These are phyloP conservation scores for Daldinia vernicosa DNA, from an alignment of 495 filamentous ascomycete species.

Conservation along the genomic window DNA sequence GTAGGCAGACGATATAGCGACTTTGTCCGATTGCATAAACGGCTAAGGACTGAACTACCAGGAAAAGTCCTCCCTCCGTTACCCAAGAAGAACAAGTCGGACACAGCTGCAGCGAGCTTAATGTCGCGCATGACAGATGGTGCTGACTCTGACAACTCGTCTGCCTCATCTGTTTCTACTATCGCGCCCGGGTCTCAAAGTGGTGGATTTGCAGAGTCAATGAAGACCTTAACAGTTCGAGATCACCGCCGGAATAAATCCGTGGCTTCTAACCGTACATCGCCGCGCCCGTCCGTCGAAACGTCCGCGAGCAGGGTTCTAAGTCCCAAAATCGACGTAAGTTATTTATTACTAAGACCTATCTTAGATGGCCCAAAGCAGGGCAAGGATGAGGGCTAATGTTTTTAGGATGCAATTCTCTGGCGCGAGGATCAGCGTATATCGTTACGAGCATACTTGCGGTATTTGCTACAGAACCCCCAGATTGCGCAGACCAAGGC, in stretches of 20 bases:
- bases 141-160: conserved; percentile 74
- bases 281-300: conserved; percentile 54
- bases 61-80: conserved; percentile 89
- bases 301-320: conserved; percentile 21
- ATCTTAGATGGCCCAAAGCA: conserved; percentile 10
- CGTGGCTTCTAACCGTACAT: conserved; percentile 43
- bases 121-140: conserved; percentile 55
- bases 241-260: conserved; percentile 50
- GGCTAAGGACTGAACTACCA: conserved; percentile 83
- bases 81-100: conserved; percentile 87
- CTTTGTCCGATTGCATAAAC: conserved; percentile 80
- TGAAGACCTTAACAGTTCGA: conserved; percentile 56
- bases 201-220: conserved; percentile 41
- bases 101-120: conserved; percentile 66
- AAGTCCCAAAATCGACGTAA: conserved; percentile 40
- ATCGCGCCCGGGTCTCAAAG: conserved; percentile 27
- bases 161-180: conserved; percentile 80
- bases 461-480: conserved; percentile 82
- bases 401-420: conserved; percentile 62
- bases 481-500: conserved; percentile 83
- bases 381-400: not conserved
- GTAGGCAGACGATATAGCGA: conserved; percentile 89
- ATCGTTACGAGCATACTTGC: conserved; percentile 87
- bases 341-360: not conserved
- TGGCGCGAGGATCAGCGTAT: conserved; percentile 92